These are phyloP conservation scores for Tricholoma sp. DNA, from an alignment of 768 basidiomycete genomes.

Conservation along the genomic window DNA sequence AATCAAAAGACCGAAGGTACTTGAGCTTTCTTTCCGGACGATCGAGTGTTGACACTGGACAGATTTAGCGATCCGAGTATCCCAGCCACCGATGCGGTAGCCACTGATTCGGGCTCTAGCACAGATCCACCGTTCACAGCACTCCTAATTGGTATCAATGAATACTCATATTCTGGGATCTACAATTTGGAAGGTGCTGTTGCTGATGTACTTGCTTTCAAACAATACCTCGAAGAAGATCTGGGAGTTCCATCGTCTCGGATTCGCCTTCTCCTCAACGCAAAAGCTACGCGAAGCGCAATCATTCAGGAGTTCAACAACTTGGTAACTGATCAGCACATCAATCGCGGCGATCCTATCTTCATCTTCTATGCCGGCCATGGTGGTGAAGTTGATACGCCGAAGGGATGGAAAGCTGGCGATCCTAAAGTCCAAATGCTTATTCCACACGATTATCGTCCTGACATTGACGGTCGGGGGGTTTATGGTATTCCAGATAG, in stretches of 20 bases:
- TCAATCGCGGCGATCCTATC: not conserved
- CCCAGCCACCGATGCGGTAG: not conserved
- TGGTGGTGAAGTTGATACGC: not conserved
- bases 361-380: not conserved
- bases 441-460: not conserved
- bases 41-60: too few relatives aligned
- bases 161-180: not conserved
- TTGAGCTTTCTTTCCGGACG: too few relatives aligned
- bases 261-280: not conserved
- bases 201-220: not conserved
- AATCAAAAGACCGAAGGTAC: too few relatives aligned
- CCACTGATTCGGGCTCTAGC: not conserved
- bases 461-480: not conserved
- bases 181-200: not conserved
- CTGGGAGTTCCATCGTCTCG: not conserved
- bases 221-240: not conserved
- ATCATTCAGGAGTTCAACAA: not conserved
- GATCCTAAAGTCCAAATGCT: not conserved
- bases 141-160: not conserved
- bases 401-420: not conserved
- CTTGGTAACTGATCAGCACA: not conserved
- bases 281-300: not conserved
- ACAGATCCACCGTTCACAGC: not conserved
- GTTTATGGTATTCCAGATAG: not conserved
- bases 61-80: not conserved